Evolutionary conservation across 1,284 basidiomycete genomes (phyloP).

Genomic region (Retiboletus flavoniger): DNA sequence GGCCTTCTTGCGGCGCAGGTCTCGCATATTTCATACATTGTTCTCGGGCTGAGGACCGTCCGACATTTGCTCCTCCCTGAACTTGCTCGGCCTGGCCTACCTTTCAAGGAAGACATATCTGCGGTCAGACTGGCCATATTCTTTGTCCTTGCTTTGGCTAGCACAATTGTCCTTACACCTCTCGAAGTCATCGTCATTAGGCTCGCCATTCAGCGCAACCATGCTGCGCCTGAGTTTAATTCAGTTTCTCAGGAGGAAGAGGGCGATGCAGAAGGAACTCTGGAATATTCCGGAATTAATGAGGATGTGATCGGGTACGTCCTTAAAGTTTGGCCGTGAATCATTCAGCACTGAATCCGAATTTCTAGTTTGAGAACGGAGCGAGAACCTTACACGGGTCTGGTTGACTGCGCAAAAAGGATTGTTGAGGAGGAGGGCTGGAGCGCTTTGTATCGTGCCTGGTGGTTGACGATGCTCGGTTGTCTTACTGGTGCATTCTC

Average conservation of each 20-base stretch:
- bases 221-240: slow-evolving; percentile 68
- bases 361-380: slow-evolving; percentile 67
- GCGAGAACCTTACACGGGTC: slow-evolving; percentile 80
- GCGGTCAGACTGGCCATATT: slow-evolving; percentile 57
- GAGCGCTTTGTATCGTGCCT: slow-evolving; percentile 76
- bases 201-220: slow-evolving; percentile 82
- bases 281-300: slow-evolving; percentile 66
- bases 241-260: slow-evolving; percentile 71
- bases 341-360: slow-evolving; percentile 1
- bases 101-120: slow-evolving; percentile 41
- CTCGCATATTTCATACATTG: slow-evolving; percentile 64
- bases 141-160: slow-evolving; percentile 56
- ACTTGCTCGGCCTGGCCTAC: slow-evolving; percentile 31
- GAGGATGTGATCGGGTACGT: slow-evolving; percentile 87
- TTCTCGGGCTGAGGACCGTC: slow-evolving; percentile 65
- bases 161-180: slow-evolving; percentile 69
- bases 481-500: slow-evolving; percentile 60
- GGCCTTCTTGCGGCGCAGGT: slow-evolving; percentile 74
- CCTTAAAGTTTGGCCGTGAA: too few species aligned
- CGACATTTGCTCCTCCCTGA: slow-evolving; percentile 68
- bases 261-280: slow-evolving; percentile 62
- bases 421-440: slow-evolving; percentile 85
- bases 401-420: slow-evolving; percentile 75
- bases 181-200: slow-evolving; percentile 82
- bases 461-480: slow-evolving; percentile 81